Conservation (phyloP, 2,329 filamentous ascomycete genomes). For the Ophiocordyceps camponoti-leonardi region DNA sequence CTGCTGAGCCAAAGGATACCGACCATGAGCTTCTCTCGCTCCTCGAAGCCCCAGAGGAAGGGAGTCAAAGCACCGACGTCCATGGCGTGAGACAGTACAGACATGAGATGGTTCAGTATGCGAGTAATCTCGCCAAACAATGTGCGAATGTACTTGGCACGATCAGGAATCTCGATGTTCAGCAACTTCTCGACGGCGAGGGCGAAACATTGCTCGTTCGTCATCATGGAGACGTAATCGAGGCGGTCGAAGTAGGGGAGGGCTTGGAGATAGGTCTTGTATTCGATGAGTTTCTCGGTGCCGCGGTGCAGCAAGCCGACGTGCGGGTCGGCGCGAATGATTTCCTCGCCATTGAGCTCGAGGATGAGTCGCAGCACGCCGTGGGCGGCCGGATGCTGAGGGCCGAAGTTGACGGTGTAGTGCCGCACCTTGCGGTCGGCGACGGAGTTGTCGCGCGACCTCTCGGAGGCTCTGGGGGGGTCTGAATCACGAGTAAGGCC, state of each 20-base stretch:
- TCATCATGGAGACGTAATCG: constrained; percentile 99
- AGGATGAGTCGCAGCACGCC: constrained; percentile 95
- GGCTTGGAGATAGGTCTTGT: constrained; percentile 97
- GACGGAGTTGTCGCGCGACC: constrained; percentile 29
- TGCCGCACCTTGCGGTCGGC: constrained; percentile 76
- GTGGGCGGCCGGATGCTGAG: constrained; percentile 96
- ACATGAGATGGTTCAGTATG: constrained; percentile 95
- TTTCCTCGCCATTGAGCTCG: constrained; percentile 95
- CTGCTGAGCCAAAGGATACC: constrained; percentile 10
- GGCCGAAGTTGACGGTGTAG: constrained; percentile 99
- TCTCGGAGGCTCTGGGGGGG: constrained; percentile 24
- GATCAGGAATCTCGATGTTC: constrained; percentile 87
- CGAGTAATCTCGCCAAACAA: constrained; percentile 91
- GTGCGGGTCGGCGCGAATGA: constrained; percentile 89
- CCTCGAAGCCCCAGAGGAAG: constrained; percentile 98
- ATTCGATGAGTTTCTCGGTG: constrained; percentile 99
- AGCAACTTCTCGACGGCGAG: constrained; percentile 95
- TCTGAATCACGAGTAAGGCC: constrained; percentile 21
- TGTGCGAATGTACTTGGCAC: constrained; percentile 94
- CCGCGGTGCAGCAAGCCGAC: constrained; percentile 91
- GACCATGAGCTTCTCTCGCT: constrained; percentile 99
- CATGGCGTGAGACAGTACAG: constrained; percentile 92
- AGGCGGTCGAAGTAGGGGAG: constrained; percentile 97
- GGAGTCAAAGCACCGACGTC: constrained; percentile 95
- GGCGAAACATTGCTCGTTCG: constrained; percentile 95